Evolutionary conservation across 495 filamentous ascomycete species (phyloP).

Genomic region (Penicillium alfredii): DNA sequence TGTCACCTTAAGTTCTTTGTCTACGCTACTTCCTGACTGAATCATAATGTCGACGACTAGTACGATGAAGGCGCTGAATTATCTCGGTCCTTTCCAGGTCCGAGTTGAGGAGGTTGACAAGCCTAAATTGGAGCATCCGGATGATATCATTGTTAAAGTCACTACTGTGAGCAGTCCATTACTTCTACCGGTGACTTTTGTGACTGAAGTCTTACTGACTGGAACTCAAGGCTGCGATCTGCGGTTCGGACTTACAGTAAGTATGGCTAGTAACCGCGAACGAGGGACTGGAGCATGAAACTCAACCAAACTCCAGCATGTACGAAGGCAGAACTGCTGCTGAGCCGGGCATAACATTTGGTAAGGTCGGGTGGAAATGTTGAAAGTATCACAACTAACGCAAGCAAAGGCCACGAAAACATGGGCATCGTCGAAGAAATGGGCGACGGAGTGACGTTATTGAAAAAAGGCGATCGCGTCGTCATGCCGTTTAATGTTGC

Average conservation of each 20-base stretch:
- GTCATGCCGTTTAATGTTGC: constrained; percentile 56
- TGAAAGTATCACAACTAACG: background rate
- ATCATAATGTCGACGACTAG: constrained; percentile 15
- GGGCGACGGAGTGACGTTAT: constrained; percentile 42
- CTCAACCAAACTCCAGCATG: constrained; percentile 32
- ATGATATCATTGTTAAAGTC: constrained; percentile 51
- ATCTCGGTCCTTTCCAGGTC: constrained; percentile 48
- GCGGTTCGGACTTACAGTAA: constrained; percentile 42
- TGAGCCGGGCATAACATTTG: constrained; percentile 48
- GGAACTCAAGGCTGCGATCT: constrained; percentile 39
- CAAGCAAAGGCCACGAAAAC: constrained; percentile 46
- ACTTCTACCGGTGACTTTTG: too few species aligned
- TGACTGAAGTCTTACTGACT: background rate
- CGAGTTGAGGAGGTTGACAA: constrained; percentile 42
- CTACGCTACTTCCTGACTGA: background rate
- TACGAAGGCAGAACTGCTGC: constrained; percentile 50
- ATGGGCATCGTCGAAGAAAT: constrained; percentile 46
- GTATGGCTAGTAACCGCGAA: constrained; percentile 1
- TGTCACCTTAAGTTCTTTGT: too few species aligned
- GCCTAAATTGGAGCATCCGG: constrained; percentile 48
- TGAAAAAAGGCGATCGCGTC: constrained; percentile 49
- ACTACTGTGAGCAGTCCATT: constrained; percentile 49
- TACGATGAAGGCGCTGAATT: constrained; percentile 52
- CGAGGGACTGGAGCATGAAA: background rate
- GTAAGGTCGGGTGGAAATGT: constrained; percentile 10